A percentile compares a stretch with the other conserved stretches of the same genome.
phyloP scores from a whole-genome alignment of 2,329 filamentous ascomycete genomes.

The Aspergillus caelatus region DNA sequence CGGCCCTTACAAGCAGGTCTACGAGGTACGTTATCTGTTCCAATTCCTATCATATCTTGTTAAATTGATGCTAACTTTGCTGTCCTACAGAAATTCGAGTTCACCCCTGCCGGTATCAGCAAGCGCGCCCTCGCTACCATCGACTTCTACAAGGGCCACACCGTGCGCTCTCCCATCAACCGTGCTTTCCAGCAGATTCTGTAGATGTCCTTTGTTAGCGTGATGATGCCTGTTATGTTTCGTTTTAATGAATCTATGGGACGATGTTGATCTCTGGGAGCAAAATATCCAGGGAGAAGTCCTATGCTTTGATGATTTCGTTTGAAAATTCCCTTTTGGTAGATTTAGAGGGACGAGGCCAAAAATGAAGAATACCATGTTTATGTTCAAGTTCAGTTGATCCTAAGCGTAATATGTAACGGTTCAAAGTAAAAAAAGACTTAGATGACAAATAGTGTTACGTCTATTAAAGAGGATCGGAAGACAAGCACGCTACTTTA shows the following conservation, averaged over 20 bases:
- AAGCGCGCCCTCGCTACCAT: slow-evolving; percentile 92
- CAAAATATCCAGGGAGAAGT: slow-evolving; percentile 12
- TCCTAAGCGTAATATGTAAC: neutral
- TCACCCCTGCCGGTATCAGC: slow-evolving; percentile 93
- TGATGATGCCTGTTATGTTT: slow-evolving; percentile 24
- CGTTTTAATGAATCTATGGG: slow-evolving; percentile 30
- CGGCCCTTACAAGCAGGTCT: slow-evolving; percentile 96
- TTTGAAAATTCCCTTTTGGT: slow-evolving; percentile 21
- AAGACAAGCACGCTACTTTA: neutral
- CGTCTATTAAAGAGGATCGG: neutral
- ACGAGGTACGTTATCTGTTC: slow-evolving; percentile 66
- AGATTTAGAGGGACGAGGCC: slow-evolving; percentile 22
- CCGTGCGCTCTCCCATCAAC: slow-evolving; percentile 93
- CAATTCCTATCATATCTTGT: neutral
- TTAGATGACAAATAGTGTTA: neutral
- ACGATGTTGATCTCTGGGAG: slow-evolving; percentile 22
- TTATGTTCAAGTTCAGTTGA: neutral
- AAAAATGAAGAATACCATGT: slow-evolving; percentile 19
- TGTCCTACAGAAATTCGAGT: slow-evolving; percentile 84
- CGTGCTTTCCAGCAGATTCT: slow-evolving; percentile 97
- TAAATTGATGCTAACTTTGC: slow-evolving; percentile 12
- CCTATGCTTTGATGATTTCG: slow-evolving; percentile 25
- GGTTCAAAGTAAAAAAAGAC: neutral
- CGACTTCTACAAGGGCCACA: slow-evolving; percentile 96
- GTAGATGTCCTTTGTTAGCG: slow-evolving; percentile 54